Evolutionary conservation across 306 rosid species (phyloP).

Genomic region (Fragaria iinumae): DNA sequence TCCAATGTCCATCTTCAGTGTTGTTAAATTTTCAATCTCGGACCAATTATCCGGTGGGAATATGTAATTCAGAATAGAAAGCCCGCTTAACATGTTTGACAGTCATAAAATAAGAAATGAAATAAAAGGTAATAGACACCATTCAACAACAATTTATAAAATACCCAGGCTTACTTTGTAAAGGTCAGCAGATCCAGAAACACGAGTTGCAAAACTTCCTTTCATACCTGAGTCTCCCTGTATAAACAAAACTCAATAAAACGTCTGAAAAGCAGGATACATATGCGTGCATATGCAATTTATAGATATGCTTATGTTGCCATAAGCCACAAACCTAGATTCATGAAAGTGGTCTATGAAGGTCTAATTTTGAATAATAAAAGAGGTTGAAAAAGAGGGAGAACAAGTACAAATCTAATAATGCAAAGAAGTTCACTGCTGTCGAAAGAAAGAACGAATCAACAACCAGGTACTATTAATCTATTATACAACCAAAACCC

Average conservation of each 20-base stretch:
- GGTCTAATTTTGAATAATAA: background rate
- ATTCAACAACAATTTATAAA: slow-evolving; percentile 11
- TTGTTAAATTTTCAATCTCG: no score
- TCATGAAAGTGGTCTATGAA: background rate
- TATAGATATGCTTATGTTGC: background rate
- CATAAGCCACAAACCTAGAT: background rate
- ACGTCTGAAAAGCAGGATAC: slow-evolving; percentile 14
- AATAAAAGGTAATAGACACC: background rate
- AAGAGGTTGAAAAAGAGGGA: background rate
- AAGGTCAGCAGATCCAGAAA: slow-evolving; percentile 93
- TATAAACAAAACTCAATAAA: slow-evolving; percentile 2
- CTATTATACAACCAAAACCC: background rate
- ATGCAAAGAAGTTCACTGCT: background rate
- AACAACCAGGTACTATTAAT: background rate
- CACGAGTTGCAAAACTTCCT: slow-evolving; percentile 90
- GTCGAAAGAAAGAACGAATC: background rate
- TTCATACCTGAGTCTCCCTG: slow-evolving; percentile 84
- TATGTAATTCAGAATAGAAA: background rate
- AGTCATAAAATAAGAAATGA: background rate
- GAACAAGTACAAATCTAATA: background rate
- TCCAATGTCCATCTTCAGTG: no score
- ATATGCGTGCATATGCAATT: background rate
- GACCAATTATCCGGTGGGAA: no score
- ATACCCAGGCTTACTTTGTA: slow-evolving; percentile 59
- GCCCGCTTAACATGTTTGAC: background rate